Conservation (phyloP, 345 rosid species). For the Brassica nigra region DNA sequence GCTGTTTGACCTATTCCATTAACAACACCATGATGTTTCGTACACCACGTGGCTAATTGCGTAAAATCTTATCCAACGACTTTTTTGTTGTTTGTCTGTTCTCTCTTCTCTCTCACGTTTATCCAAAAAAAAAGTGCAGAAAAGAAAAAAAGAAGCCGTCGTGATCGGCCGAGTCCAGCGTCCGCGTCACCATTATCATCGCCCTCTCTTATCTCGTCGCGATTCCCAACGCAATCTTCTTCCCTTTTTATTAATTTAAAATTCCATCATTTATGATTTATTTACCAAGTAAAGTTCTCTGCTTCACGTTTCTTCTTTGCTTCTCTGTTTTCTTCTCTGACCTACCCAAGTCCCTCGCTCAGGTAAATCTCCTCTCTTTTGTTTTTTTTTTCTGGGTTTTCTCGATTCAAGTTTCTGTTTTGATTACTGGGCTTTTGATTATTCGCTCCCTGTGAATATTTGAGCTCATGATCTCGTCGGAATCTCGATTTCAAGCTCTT, state of each 20-base stretch:
- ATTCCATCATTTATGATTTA: background rate
- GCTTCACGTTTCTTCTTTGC: slow-evolving; percentile 37
- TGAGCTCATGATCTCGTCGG: slow-evolving; percentile 6
- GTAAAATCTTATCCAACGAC: slow-evolving; percentile 39
- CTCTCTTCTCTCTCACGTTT: background rate
- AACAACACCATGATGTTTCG: slow-evolving; percentile 3
- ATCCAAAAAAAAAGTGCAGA: background rate
- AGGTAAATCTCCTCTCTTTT: background rate
- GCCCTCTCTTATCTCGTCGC: slow-evolving; percentile 38
- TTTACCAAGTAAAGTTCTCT: slow-evolving; percentile 28
- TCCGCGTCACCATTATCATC: slow-evolving; percentile 34
- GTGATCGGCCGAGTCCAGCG: slow-evolving; percentile 34
- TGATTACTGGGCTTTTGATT: background rate
- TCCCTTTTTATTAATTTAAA: background rate
- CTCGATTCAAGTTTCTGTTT: slow-evolving; percentile 5
- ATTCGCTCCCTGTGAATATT: background rate
- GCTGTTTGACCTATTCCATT: background rate
- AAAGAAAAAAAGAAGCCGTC: slow-evolving; percentile 25
- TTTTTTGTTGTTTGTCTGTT: background rate
- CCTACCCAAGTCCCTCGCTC: background rate
- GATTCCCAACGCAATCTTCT: slow-evolving; percentile 35
- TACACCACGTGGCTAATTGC: slow-evolving; percentile 25
- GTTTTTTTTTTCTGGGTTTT: background rate
- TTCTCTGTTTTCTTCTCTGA: slow-evolving; percentile 16
- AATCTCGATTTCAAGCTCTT: background rate